These are phyloP conservation scores for Russula olivacea DNA, from an alignment of 768 basidiomycete species.

Conservation along the genomic window DNA sequence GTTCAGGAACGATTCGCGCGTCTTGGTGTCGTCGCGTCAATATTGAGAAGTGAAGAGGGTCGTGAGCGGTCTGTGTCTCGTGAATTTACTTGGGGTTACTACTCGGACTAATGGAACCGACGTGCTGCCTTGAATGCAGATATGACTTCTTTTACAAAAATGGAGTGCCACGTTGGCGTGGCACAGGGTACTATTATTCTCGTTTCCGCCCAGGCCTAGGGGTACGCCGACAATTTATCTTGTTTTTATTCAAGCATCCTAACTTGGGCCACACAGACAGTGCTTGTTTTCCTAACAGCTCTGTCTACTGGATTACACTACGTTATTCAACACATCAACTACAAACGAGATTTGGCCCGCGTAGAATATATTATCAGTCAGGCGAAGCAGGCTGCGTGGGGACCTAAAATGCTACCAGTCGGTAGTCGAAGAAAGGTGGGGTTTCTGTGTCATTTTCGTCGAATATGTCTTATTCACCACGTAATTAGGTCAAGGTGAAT, in stretches of 20 bases:
- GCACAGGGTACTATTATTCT: constrained; percentile 94
- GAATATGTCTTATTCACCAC: not conserved
- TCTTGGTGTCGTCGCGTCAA: constrained; percentile 77
- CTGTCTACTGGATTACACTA: constrained; percentile 81
- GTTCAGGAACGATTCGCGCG: constrained; percentile 89
- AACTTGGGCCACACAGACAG: constrained; percentile 43
- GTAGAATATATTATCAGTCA: constrained; percentile 55
- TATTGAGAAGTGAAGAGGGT: constrained; percentile 69
- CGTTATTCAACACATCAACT: constrained; percentile 70
- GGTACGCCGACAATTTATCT: constrained; percentile 34
- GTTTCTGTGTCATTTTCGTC: constrained; percentile 18
- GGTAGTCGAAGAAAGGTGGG: constrained; percentile 63
- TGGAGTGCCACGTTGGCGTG: constrained; percentile 94
- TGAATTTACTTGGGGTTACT: not conserved
- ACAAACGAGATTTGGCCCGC: constrained; percentile 62
- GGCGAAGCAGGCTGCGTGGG: constrained; percentile 78
- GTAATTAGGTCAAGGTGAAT: constrained; percentile 61
- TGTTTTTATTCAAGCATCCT: constrained; percentile 7
- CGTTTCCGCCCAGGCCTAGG: constrained; percentile 91
- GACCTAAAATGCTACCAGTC: constrained; percentile 60
- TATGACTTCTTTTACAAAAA: constrained; percentile 97
- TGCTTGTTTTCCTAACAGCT: constrained; percentile 67
- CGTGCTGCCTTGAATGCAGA: constrained; percentile 34
- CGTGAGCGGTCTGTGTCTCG: constrained; percentile 57
- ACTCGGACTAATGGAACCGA: constrained; percentile 8